Conservation (phyloP, 139 green algal genomes). For the Chlamydomonas incerta region DNA sequence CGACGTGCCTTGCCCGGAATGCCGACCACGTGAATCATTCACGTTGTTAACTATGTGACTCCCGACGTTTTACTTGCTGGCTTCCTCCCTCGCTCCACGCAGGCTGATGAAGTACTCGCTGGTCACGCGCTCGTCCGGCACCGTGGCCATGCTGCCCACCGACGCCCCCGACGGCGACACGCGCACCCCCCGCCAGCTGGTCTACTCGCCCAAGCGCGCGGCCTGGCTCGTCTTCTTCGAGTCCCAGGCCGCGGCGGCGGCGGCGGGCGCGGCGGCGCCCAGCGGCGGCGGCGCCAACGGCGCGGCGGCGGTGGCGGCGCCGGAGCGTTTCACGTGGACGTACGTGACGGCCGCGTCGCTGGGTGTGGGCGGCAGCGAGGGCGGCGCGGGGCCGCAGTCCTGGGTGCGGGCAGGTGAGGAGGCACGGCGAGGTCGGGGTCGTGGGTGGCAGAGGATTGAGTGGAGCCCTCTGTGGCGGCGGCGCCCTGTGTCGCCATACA, state of each 20-base stretch:
- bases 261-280: not conserved
- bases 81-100: not conserved
- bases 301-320: not conserved
- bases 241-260: not conserved
- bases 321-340: constrained; percentile 23
- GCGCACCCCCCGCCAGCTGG: constrained; percentile 17
- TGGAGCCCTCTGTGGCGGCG: too few species aligned
- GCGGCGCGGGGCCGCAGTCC: not conserved
- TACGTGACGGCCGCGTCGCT: constrained; percentile 7
- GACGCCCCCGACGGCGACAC: constrained; percentile 5
- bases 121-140: constrained; percentile 22
- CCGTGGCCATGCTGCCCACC: constrained; percentile 30
- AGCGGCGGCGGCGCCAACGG: not conserved
- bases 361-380: not conserved
- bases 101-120: constrained; percentile 55
- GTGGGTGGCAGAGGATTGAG: too few species aligned
- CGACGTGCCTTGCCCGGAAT: too few species aligned
- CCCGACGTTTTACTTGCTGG: too few species aligned
- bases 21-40: too few species aligned
- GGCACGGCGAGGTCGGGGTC: too few species aligned
- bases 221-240: constrained; percentile 65
- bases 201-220: constrained; percentile 37
- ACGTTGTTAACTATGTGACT: too few species aligned
- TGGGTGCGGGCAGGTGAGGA: constrained; percentile 19
- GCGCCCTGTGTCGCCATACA: too few species aligned